phyloP scores from a whole-genome alignment of 305 asterid genomes.

The Fraxinus platypoda region DNA sequence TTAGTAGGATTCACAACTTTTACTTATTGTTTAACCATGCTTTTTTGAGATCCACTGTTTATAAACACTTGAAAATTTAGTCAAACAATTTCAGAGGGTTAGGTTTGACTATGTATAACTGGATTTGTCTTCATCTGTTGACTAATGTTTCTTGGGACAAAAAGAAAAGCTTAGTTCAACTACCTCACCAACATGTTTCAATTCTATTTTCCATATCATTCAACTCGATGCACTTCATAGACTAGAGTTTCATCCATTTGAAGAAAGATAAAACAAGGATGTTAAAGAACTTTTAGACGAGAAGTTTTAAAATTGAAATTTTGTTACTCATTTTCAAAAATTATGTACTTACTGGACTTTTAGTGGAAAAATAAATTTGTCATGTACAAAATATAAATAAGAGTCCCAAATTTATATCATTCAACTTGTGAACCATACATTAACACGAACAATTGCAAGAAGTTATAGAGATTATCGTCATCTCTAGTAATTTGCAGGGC shows the following conservation, averaged over 20 bases:
- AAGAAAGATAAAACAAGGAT: neutral
- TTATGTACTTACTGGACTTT: neutral
- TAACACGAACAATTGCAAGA: neutral
- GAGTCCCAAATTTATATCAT: neutral
- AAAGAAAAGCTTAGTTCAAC: neutral
- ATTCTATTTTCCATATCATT: neutral
- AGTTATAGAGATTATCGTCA: neutral
- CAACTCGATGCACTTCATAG: neutral
- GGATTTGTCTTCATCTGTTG: neutral
- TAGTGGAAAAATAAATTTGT: neutral
- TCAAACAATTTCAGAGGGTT: neutral
- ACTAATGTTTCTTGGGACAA: neutral
- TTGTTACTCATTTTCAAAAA: neutral
- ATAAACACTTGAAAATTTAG: too few species aligned
- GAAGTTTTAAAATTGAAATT: neutral
- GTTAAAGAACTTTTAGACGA: neutral
- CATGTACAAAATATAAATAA: neutral
- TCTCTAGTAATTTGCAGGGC: neutral
- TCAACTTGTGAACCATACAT: neutral
- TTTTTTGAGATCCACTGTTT: too few species aligned
- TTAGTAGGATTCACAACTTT: too few species aligned
- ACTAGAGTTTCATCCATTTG: neutral
- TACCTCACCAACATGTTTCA: neutral
- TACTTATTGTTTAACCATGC: too few species aligned
- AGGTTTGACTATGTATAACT: neutral